Percentiles rank a stretch among this genome's conserved stretches.
Conservation (phyloP, 1,284 basidiomycete species). For the Ceratobasidium theobromae region DNA sequence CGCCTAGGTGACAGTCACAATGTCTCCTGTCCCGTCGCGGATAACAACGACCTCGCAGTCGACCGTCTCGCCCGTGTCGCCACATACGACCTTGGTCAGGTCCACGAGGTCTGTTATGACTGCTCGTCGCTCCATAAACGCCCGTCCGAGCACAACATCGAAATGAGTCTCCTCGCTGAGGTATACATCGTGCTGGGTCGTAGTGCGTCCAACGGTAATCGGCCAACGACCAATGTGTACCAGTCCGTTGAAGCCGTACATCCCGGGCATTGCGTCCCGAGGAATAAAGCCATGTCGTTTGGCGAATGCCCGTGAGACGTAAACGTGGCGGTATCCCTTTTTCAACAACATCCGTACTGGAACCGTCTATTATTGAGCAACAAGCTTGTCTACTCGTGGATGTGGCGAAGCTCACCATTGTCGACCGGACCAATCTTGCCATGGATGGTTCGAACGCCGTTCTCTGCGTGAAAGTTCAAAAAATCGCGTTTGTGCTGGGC, state of each 20-base stretch:
- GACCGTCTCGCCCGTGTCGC: slow-evolving; percentile 93
- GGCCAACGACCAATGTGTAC: slow-evolving; percentile 82
- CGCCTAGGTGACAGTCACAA: slow-evolving; percentile 87
- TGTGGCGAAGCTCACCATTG: slow-evolving; percentile 60
- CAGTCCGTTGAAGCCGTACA: slow-evolving; percentile 72
- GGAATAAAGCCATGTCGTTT: slow-evolving; percentile 88
- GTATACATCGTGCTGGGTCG: slow-evolving; percentile 60
- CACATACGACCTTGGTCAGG: slow-evolving; percentile 87
- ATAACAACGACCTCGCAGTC: slow-evolving; percentile 90
- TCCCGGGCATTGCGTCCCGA: slow-evolving; percentile 74
- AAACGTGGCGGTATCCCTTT: slow-evolving; percentile 91
- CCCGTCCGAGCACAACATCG: slow-evolving; percentile 63
- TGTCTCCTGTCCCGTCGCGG: slow-evolving; percentile 81
- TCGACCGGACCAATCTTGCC: slow-evolving; percentile 89
- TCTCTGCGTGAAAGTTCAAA: slow-evolving; percentile 82
- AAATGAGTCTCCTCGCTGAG: slow-evolving; percentile 95
- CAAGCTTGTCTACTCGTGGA: neutral
- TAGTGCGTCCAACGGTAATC: slow-evolving; percentile 56
- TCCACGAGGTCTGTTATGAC: slow-evolving; percentile 82
- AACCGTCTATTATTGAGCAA: slow-evolving; percentile 19
- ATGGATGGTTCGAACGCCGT: slow-evolving; percentile 90
- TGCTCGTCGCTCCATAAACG: slow-evolving; percentile 90
- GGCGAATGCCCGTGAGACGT: slow-evolving; percentile 93
- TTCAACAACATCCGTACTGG: slow-evolving; percentile 90
- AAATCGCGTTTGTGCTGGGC: slow-evolving; percentile 75